Conservation (phyloP, 2,329 filamentous ascomycete species). For the Ascochyta rabiei region DNA sequence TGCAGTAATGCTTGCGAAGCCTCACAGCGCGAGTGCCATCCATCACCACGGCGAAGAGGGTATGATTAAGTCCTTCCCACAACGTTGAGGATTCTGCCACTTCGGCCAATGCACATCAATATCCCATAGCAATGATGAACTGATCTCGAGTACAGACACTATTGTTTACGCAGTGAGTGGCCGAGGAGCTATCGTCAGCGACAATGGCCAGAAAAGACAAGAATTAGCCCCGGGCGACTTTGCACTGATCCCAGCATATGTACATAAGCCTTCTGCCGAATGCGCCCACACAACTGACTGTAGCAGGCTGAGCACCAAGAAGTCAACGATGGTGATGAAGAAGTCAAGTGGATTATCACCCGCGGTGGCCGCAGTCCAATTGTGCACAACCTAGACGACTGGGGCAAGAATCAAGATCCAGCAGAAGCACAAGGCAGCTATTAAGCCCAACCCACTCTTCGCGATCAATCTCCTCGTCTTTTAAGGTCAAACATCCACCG, state of each 20-base stretch:
- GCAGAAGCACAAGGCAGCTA: conserved; percentile 1
- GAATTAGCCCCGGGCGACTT: conserved; percentile 69
- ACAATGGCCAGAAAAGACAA: conserved; percentile 62
- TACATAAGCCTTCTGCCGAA: background rate
- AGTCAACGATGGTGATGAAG: conserved; percentile 68
- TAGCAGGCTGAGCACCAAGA: conserved; percentile 68
- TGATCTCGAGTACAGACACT: conserved; percentile 58
- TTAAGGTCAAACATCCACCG: background rate
- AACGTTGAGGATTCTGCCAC: background rate
- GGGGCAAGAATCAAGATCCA: conserved; percentile 54
- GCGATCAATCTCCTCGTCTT: background rate
- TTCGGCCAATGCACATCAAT: background rate
- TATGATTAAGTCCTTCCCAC: conserved; percentile 38
- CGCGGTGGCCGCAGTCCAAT: conserved; percentile 66
- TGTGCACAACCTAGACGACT: conserved; percentile 67
- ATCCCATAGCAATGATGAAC: background rate
- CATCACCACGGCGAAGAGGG: conserved; percentile 74
- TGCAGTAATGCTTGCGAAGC: conserved; percentile 67
- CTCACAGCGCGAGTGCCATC: conserved; percentile 65
- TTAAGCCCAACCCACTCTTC: background rate
- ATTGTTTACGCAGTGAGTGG: conserved; percentile 71
- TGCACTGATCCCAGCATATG: conserved; percentile 70
- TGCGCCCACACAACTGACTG: background rate
- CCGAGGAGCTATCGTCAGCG: conserved; percentile 65
- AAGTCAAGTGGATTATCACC: conserved; percentile 70